A percentile compares a stretch with the other conserved stretches of the same genome.
Evolutionary conservation across 1,284 basidiomycete genomes (phyloP).

Genomic region (Chalciporus piperatoides): DNA sequence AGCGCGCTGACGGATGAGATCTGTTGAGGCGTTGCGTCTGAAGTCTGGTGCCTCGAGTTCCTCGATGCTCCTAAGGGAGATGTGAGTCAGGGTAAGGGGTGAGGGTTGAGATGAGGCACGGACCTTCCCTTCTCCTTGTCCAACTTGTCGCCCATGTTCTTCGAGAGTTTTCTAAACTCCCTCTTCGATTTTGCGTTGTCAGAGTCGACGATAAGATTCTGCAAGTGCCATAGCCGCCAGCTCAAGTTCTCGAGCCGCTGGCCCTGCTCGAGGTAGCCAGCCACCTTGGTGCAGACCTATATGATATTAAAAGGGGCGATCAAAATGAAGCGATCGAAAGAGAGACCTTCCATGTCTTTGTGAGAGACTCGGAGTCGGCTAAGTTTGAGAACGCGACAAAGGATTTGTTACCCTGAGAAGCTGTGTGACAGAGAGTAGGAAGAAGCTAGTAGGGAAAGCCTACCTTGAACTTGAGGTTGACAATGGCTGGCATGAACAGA

Average conservation of each 20-base stretch:
- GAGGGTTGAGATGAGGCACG: constrained; percentile 29
- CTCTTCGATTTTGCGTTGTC: constrained; percentile 83
- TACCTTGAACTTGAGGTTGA: constrained; percentile 1
- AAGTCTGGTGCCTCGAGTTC: constrained; percentile 77
- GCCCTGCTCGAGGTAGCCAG: constrained; percentile 81
- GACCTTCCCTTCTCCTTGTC: constrained; percentile 85
- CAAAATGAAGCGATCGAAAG: constrained; percentile 3
- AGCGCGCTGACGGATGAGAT: constrained; percentile 73
- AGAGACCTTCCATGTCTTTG: constrained; percentile 80
- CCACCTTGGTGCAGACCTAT: constrained; percentile 81
- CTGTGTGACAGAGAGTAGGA: constrained; percentile 14
- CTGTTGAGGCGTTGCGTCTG: constrained; percentile 66
- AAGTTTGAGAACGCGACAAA: constrained; percentile 86
- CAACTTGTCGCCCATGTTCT: constrained; percentile 80
- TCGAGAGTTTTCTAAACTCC: constrained; percentile 81
- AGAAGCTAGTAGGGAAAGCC: neutral
- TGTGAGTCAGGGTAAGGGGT: constrained; percentile 35
- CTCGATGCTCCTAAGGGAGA: constrained; percentile 59
- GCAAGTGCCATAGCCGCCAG: constrained; percentile 85
- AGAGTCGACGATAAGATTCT: constrained; percentile 81
- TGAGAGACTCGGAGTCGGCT: constrained; percentile 73
- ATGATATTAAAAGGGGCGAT: constrained; percentile 7
- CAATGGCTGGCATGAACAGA: constrained; percentile 21
- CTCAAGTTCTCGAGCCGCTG: constrained; percentile 82
- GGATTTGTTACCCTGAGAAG: constrained; percentile 76